These are phyloP conservation scores for Vigna reflexopilosa DNA, from an alignment of 306 rosid genomes.

Conservation along the genomic window DNA sequence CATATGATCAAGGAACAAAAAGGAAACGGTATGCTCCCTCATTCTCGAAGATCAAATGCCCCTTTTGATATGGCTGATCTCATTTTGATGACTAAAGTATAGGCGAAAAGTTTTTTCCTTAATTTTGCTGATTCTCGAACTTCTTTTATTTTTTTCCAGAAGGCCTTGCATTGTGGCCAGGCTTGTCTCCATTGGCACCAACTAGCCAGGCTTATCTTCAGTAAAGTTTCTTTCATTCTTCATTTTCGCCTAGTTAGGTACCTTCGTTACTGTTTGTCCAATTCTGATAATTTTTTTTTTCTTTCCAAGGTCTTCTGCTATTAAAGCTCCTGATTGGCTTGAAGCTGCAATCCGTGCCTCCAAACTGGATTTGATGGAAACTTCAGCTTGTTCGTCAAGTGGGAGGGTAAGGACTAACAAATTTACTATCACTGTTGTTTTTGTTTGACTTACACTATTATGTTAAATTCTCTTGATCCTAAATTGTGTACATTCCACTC, in stretches of 20 bases:
- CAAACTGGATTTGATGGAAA: slow-evolving; percentile 38
- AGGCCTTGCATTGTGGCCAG: slow-evolving; percentile 54
- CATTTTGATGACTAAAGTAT: slow-evolving; percentile 19
- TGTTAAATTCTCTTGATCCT: neutral
- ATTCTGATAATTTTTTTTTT: slow-evolving; percentile 21
- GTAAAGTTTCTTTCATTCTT: slow-evolving; percentile 41
- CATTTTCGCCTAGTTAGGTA: slow-evolving; percentile 23
- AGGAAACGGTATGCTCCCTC: slow-evolving; percentile 53
- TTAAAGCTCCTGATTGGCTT: slow-evolving; percentile 38
- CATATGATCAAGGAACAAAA: slow-evolving; percentile 47
- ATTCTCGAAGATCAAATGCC: slow-evolving; percentile 27
- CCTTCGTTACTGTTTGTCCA: slow-evolving; percentile 25
- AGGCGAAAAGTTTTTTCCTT: slow-evolving; percentile 8
- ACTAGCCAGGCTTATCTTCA: slow-evolving; percentile 33
- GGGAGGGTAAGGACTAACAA: slow-evolving; percentile 35
- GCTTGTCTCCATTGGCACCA: slow-evolving; percentile 43
- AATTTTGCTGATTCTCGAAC: slow-evolving; percentile 22
- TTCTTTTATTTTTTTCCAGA: slow-evolving; percentile 38
- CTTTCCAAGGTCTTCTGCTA: slow-evolving; percentile 46
- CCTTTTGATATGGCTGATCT: slow-evolving; percentile 18
- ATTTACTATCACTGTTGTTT: slow-evolving; percentile 2
- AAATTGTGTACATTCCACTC: slow-evolving; percentile 7
- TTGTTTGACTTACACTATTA: neutral
- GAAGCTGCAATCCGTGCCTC: slow-evolving; percentile 41
- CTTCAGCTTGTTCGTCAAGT: slow-evolving; percentile 40